Conservation (phyloP, 2,329 filamentous ascomycete species). For the Fusarium vanettenii region DNA sequence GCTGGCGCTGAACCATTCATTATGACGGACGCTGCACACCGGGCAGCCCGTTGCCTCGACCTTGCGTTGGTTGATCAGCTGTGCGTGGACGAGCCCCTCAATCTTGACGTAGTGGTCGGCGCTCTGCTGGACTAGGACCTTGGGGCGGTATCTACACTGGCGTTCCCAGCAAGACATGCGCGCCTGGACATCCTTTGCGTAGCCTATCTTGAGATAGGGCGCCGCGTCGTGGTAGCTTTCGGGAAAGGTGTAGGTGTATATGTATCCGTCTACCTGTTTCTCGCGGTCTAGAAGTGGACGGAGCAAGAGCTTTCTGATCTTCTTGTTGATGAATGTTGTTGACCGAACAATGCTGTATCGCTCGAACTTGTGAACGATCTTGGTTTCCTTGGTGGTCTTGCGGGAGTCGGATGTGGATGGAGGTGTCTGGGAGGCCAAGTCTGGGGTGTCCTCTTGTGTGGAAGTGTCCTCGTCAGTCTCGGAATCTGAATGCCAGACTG, state of each 20-base stretch:
- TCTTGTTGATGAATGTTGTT: constrained; percentile 24
- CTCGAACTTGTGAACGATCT: constrained; percentile 29
- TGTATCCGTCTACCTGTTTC: constrained; percentile 18
- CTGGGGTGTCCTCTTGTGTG: background rate
- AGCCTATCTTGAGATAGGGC: constrained; percentile 48
- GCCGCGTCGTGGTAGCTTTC: constrained; percentile 20
- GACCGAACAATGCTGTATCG: constrained; percentile 16
- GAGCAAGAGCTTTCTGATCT: constrained; percentile 26
- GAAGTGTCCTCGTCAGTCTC: constrained; percentile 1
- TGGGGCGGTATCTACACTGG: constrained; percentile 42
- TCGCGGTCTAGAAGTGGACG: background rate
- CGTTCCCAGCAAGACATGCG: constrained; percentile 41
- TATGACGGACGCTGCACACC: constrained; percentile 34
- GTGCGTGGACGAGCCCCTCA: constrained; percentile 45
- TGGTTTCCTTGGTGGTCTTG: background rate
- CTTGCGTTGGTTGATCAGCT: constrained; percentile 41
- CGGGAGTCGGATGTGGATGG: background rate
- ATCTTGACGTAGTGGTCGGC: constrained; percentile 41
- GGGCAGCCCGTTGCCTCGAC: constrained; percentile 39
- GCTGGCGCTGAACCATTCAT: constrained; percentile 46
- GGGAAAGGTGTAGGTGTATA: constrained; percentile 44
- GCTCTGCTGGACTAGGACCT: constrained; percentile 18
- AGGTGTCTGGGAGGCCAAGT: background rate
- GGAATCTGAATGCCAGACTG: background rate
- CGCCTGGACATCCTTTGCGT: constrained; percentile 23